phyloP scores from a whole-genome alignment of 2,329 filamentous ascomycete genomes.

The Blumeria graminis region DNA sequence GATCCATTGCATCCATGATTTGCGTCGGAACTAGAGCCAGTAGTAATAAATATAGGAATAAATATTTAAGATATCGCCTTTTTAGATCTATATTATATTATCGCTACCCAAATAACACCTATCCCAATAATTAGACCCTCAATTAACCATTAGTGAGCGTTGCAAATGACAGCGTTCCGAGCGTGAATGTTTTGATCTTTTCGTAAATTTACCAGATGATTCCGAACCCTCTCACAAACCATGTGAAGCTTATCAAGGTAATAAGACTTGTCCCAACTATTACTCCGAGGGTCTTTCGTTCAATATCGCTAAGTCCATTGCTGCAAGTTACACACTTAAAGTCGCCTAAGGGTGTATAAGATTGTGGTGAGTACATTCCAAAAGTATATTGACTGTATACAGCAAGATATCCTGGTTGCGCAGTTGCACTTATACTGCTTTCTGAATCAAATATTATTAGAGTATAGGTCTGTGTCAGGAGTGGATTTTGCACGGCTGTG shows the following conservation, averaged over 20 bases:
- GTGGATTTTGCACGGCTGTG: constrained; percentile 19
- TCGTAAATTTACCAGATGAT: constrained; percentile 13
- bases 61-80: too few species aligned
- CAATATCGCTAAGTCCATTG: constrained; percentile 23
- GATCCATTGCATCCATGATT: too few species aligned
- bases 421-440: constrained; percentile 22
- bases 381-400: constrained; percentile 26
- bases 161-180: not conserved
- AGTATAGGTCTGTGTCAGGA: constrained; percentile 32
- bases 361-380: constrained; percentile 28
- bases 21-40: too few species aligned
- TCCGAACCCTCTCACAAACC: constrained; percentile 29
- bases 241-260: constrained; percentile 36
- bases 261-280: constrained; percentile 28
- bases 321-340: constrained; percentile 35
- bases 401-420: constrained; percentile 30
- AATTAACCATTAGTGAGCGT: not conserved
- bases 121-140: not conserved
- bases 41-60: too few species aligned
- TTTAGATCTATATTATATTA: not conserved
- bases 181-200: not conserved
- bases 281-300: constrained; percentile 24
- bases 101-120: not conserved
- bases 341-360: constrained; percentile 25
- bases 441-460: constrained; percentile 37